Base-by-base conservation (phyloP, 768 basidiomycete genomes). In the Tubosaeta sp. region DNA sequence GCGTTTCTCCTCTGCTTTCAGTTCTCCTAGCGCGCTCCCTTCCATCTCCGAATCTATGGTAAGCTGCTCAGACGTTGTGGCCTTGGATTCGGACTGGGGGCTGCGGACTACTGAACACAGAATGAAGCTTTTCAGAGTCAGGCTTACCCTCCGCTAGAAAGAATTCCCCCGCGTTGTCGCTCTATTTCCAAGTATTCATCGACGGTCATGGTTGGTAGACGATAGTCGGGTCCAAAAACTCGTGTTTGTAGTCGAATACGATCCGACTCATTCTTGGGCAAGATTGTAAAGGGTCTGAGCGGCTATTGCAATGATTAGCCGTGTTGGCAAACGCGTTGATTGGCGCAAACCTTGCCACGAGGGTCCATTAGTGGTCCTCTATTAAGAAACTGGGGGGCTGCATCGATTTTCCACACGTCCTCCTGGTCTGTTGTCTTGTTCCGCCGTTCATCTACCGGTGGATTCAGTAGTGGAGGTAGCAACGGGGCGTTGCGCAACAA, bases 101-200 rank as follows among this genome's bases (percentile, higher is more conserved):
- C 91, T 92, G 53, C 29, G 51, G 45, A 57, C 16, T 17, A 39
- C 14, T 63, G 31, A 53, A 47, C 51, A 32, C n/a, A 50, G 43
- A 11, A 22, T 34, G 31, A n/a, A 37, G 27, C n/a, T 39, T 39
- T 46, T 25, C 48, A 32, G 22, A 35, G 47, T 32, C 53, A 46
- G 12, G 70, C 86, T 70, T 65, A 93, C 90, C 92, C 92, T 74
- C 91, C 89, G 31, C 88, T 88, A 9, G 86, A 79, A 50, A 97
- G 82, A 59, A 98, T 84, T 48, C 92, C 94, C 1, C 95, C 95
- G 51, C 88, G 74, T 62, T 84, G 77, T 44, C 76, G 75, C 64
- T 99, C 95, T 51, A 91, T 83, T 64, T 89, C 83, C 31, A 99
- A 78, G 64, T 95, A 97, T 69, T 98, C 90, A 60, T 98, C 95